Evolutionary conservation across 2,329 filamentous ascomycete species (phyloP), one percentile per base, ranked within the genome.

Genomic region (Cladophialophora exuberans): DNA sequence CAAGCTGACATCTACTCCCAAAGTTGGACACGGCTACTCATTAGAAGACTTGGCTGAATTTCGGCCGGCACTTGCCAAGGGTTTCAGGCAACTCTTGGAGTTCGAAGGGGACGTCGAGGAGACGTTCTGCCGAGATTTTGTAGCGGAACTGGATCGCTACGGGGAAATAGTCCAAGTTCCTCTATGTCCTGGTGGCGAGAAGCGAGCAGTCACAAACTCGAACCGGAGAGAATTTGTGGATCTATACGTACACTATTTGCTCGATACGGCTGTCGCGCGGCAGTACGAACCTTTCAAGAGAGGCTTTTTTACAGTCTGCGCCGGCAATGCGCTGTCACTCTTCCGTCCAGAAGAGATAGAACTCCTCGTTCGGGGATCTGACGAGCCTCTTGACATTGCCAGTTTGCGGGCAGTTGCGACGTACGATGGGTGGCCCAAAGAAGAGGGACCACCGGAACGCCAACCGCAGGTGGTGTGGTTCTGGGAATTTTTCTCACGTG

Each of bases 201-300:
- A 79, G 11, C 83, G 83, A 54, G 76, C 87, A 3, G 91, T 97
- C 39, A 96, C 89, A n/a, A 94, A 90, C 64, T 71, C 79, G 13
- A 97, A 96, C 64, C 82, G 90, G 23, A 83, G 84, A 60, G 91
- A 96, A 65, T 97, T 93, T 65, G 90, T 96, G 49, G 87, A 93
- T 63, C 77, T 90, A 2, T 96, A 96, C 67, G 83, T 96, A 7
- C 83, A 85, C 33, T 88, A 93, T 68, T 71, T 93, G 7, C 83
- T 97, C 9, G 90, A 96, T 65, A 85, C 80, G 5, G 82, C 89
- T 1, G 88, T 96, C 1, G 76, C 83, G 33, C 82, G 89, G 35
- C 91, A 96, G 67, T 97, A 95, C 62, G 90, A 96, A 68, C 91
- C 92, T 0, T 97, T 97, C 78, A 94, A 94, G 69, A 84, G 91